Evolutionary conservation across 2,329 filamentous ascomycete genomes (phyloP).

Genomic region (Fusarium continuum): DNA sequence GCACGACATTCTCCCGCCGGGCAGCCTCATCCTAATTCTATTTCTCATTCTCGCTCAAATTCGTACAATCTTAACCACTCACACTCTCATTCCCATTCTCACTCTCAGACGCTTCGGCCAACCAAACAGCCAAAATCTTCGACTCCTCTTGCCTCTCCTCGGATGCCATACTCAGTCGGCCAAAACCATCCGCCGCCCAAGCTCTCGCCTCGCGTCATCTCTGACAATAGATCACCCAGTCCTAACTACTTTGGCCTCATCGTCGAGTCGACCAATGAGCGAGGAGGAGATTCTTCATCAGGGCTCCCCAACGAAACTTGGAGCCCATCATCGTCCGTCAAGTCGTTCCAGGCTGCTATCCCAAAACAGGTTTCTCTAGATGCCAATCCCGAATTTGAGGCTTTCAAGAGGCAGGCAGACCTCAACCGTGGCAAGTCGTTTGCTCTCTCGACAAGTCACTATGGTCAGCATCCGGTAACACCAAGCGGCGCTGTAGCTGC

Average conservation of each 20-base stretch:
- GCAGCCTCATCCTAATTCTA: constrained; percentile 41
- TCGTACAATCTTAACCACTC: constrained; percentile 52
- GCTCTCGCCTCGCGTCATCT: constrained; percentile 53
- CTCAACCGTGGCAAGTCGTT: constrained; percentile 60
- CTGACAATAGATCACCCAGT: constrained; percentile 64
- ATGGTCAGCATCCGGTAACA: constrained; percentile 49
- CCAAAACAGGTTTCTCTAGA: constrained; percentile 77
- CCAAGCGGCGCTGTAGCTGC: constrained; percentile 38
- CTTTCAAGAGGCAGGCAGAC: constrained; percentile 78
- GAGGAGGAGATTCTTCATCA: constrained; percentile 71
- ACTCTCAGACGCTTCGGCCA: constrained; percentile 55
- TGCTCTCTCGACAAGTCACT: constrained; percentile 59
- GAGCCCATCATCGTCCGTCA: constrained; percentile 76
- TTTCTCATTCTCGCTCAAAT: constrained; percentile 45
- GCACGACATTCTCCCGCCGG: constrained; percentile 50
- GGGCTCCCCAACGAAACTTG: constrained; percentile 75
- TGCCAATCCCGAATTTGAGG: constrained; percentile 83
- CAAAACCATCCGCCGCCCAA: constrained; percentile 64
- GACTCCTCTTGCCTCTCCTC: constrained; percentile 64
- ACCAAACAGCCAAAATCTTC: constrained; percentile 53
- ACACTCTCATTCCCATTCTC: constrained; percentile 51
- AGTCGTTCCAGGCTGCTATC: constrained; percentile 73
- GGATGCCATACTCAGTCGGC: constrained; percentile 62
- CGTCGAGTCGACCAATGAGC: constrained; percentile 68
- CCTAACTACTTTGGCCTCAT: constrained; percentile 89